phyloP scores from a whole-genome alignment of 306 rosid genomes.

The Gleditsia sinensis region DNA sequence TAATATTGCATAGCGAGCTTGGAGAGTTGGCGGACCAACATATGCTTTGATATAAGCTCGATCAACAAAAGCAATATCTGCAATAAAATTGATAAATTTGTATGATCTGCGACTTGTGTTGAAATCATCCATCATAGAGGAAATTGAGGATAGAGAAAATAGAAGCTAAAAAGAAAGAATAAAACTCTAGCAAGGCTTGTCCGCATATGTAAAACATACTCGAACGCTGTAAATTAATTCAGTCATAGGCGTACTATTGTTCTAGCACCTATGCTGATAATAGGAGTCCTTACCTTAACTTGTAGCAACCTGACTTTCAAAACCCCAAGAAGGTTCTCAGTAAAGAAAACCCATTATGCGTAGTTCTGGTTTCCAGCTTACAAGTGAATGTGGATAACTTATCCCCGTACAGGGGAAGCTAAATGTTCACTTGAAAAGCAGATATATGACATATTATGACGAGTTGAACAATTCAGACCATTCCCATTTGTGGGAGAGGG shows the following conservation, averaged over 20 bases:
- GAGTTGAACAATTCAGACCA: slow-evolving; percentile 5
- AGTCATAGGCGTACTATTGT: not conserved
- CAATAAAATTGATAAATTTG: slow-evolving; percentile 37
- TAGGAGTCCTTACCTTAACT: not conserved
- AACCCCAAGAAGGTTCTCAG: not conserved
- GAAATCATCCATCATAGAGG: slow-evolving; percentile 29
- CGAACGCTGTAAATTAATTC: not conserved
- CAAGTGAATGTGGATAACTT: not conserved
- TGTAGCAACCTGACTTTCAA: slow-evolving; percentile 5
- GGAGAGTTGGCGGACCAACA: slow-evolving; percentile 95
- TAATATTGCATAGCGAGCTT: slow-evolving; percentile 92
- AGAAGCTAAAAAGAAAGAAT: slow-evolving; percentile 2
- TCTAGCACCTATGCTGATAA: slow-evolving; percentile 15
- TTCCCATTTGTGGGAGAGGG: slow-evolving; percentile 16
- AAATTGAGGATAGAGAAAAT: slow-evolving; percentile 20
- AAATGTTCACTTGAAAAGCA: slow-evolving; percentile 20
- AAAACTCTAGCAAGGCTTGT: not conserved
- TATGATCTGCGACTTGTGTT: slow-evolving; percentile 21
- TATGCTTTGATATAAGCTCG: slow-evolving; percentile 98
- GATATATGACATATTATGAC: not conserved
- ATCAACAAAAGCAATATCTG: slow-evolving; percentile 97
- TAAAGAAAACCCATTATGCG: not conserved
- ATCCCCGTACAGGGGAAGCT: not conserved
- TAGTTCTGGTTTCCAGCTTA: slow-evolving; percentile 23
- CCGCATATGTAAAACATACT: not conserved